Evolutionary conservation across 352 stramenopile genomes (phyloP).

Genomic region (Phytophthora nicotianae): DNA sequence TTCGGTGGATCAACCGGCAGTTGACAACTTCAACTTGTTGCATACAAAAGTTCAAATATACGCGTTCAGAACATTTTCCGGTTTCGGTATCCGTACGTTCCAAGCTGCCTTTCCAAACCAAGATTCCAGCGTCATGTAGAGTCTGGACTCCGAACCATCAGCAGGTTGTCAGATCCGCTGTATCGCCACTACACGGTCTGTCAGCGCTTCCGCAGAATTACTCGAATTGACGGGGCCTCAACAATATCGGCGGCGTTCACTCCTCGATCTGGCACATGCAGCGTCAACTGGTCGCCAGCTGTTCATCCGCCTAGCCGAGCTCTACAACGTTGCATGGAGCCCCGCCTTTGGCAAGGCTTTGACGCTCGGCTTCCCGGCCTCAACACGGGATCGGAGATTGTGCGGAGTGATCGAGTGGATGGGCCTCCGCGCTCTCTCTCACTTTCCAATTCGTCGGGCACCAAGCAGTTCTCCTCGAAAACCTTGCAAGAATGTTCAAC

Average conservation of each 20-base stretch:
- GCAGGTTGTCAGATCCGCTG: not conserved
- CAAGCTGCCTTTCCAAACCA: constrained; percentile 9
- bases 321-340: constrained; percentile 5
- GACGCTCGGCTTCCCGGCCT: constrained; percentile 1
- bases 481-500: constrained; percentile 23
- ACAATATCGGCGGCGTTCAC: constrained; percentile 11
- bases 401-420: constrained; percentile 12
- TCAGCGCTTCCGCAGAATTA: too few relatives aligned
- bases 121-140: constrained; percentile 16
- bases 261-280: constrained; percentile 6
- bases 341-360: constrained; percentile 19
- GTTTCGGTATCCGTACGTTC: constrained; percentile 2
- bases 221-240: constrained; percentile 6
- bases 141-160: constrained; percentile 15
- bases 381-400: constrained; percentile 8
- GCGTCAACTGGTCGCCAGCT: constrained; percentile 27
- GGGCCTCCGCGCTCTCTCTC: constrained; percentile 17
- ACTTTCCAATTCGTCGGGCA: constrained; percentile 29
- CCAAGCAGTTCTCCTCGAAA: not conserved
- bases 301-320: constrained; percentile 12
- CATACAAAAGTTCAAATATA: constrained; percentile 3
- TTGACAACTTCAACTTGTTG: constrained; percentile 8
- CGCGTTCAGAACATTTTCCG: not conserved
- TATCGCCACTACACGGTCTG: not conserved
- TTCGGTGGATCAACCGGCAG: constrained; percentile 5